A percentile compares a stretch with the other conserved stretches of the same genome.
These are phyloP conservation scores for Ophiostoma angusticollis DNA, from an alignment of 2,329 filamentous ascomycete genomes.

Conservation along the genomic window DNA sequence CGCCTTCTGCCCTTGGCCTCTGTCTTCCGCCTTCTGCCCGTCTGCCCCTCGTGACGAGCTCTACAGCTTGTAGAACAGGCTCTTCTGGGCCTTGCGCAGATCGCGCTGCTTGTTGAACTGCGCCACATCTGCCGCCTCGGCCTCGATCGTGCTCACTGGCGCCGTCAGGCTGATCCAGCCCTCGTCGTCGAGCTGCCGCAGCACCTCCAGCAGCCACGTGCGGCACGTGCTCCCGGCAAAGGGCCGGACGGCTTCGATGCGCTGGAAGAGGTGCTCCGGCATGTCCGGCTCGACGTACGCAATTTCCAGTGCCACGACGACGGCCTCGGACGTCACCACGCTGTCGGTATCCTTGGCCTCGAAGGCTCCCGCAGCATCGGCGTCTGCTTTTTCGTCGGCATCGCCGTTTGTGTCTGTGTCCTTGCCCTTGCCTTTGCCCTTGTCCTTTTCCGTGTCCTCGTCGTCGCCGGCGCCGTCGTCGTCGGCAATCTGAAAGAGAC, in stretches of 20 bases:
- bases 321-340: not conserved
- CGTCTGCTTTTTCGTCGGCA: too few relatives aligned
- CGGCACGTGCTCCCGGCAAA: not conserved
- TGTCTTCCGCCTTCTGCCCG: too few relatives aligned
- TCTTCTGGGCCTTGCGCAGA: not conserved
- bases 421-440: too few relatives aligned
- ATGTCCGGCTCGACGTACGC: not conserved
- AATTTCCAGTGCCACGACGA: not conserved
- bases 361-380: too few relatives aligned
- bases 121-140: not conserved
- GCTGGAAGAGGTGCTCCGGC: not conserved
- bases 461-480: not conserved
- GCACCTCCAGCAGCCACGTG: not conserved
- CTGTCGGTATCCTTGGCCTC: not conserved
- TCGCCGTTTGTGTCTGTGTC: too few relatives aligned
- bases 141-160: not conserved
- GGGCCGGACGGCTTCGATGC: not conserved
- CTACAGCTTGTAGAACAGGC: too few relatives aligned
- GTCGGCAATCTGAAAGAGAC: not conserved
- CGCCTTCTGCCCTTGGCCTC: too few relatives aligned
- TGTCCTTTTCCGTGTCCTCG: too few relatives aligned
- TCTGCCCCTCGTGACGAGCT: too few relatives aligned
- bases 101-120: not conserved
- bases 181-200: not conserved
- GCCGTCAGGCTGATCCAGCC: not conserved